Conservation (phyloP, 2,329 filamentous ascomycete genomes). For the Epichloe festucae region DNA sequence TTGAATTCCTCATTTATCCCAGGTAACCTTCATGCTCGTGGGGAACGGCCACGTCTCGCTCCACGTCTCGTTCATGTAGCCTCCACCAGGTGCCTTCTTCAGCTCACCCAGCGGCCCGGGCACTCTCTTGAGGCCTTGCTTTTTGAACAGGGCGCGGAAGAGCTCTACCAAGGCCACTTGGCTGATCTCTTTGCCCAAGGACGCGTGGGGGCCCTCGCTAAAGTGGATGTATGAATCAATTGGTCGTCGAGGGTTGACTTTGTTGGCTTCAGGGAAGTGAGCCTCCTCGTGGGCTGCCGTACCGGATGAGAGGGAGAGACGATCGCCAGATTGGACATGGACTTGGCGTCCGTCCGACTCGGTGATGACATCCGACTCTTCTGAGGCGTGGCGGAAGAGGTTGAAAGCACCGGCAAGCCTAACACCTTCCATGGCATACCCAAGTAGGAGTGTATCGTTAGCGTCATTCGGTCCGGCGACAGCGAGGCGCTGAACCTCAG, state of each 20-base stretch:
- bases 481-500: slow-evolving; percentile 48
- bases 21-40: slow-evolving; percentile 39
- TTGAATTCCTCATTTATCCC: slow-evolving; percentile 22
- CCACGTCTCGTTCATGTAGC: slow-evolving; percentile 56
- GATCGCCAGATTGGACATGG: slow-evolving; percentile 40
- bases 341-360: slow-evolving; percentile 41
- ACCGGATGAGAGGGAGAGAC: slow-evolving; percentile 50
- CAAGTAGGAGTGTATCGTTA: slow-evolving; percentile 50
- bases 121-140: slow-evolving; percentile 47
- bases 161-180: slow-evolving; percentile 53
- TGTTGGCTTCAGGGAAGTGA: slow-evolving; percentile 47
- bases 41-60: slow-evolving; percentile 35
- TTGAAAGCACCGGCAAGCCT: slow-evolving; percentile 52
- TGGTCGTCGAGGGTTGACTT: slow-evolving; percentile 50
- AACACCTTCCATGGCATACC: slow-evolving; percentile 60
- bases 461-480: slow-evolving; percentile 39
- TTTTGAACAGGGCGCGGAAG: slow-evolving; percentile 50
- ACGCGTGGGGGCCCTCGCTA: slow-evolving; percentile 49
- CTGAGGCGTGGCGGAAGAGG: slow-evolving; percentile 43
- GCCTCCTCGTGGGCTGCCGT: slow-evolving; percentile 40
- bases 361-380: slow-evolving; percentile 27
- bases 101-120: slow-evolving; percentile 52
- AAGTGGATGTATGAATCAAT: slow-evolving; percentile 53
- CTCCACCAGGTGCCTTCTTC: slow-evolving; percentile 47
- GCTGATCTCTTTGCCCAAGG: slow-evolving; percentile 47